These are phyloP conservation scores for Pseudogymnoascus sp. DNA, from an alignment of 2,329 filamentous ascomycete species.

Conservation along the genomic window DNA sequence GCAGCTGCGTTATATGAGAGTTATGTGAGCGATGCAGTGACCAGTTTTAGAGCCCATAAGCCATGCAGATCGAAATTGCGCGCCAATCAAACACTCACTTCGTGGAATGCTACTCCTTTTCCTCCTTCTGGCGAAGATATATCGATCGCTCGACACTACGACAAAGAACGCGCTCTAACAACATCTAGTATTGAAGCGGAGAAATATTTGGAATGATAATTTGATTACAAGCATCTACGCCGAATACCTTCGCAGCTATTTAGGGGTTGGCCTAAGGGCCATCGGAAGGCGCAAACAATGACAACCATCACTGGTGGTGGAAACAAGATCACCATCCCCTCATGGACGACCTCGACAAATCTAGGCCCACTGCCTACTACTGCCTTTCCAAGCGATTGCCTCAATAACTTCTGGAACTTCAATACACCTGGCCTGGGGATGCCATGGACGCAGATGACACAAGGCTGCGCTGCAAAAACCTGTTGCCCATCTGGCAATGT, in stretches of 20 bases:
- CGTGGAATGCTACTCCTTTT: not conserved
- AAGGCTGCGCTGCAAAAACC: not conserved
- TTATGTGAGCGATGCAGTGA: too few species aligned
- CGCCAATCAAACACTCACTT: not conserved
- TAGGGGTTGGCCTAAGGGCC: not conserved
- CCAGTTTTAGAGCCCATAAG: too few species aligned
- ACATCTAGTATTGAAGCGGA: not conserved
- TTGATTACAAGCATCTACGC: not conserved
- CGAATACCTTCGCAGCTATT: not conserved
- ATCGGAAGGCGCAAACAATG: not conserved
- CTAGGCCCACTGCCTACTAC: not conserved
- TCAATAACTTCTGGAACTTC: not conserved
- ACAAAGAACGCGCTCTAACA: not conserved
- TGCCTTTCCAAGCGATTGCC: not conserved
- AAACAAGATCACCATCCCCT: not conserved
- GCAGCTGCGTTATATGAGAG: too few species aligned
- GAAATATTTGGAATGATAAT: not conserved
- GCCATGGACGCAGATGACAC: not conserved
- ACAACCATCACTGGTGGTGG: not conserved
- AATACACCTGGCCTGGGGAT: not conserved
- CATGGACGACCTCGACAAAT: not conserved
- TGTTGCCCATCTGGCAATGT: not conserved
- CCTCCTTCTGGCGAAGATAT: not conserved
- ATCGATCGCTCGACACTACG: not conserved
- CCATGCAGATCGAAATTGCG: too few species aligned